Conservation (phyloP, 2,329 filamentous ascomycete species). For the Verticillium longisporum region DNA sequence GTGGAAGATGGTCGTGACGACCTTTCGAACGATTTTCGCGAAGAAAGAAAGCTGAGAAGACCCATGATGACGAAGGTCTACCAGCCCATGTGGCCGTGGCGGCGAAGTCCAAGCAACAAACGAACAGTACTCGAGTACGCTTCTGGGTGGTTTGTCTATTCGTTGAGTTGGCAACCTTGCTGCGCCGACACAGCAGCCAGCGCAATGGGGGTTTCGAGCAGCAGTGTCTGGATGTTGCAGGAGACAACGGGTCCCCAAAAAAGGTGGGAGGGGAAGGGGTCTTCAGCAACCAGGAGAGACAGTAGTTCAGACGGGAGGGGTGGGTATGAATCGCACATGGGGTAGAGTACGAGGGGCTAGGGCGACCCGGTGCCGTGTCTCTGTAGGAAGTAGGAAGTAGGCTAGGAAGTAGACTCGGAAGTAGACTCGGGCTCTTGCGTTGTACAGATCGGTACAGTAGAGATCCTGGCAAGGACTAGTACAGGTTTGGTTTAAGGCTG, state of each 20-base stretch:
- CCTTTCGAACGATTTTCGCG: conserved; percentile 16
- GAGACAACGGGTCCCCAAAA: not conserved
- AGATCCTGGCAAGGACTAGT: not conserved
- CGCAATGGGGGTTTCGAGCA: not conserved
- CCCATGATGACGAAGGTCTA: conserved; percentile 21
- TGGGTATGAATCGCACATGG: not conserved
- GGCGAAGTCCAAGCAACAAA: not conserved
- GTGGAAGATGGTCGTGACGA: conserved; percentile 6
- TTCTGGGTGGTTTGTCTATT: no score
- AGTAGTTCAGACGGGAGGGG: not conserved
- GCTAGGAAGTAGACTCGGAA: not conserved
- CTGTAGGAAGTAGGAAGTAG: not conserved
- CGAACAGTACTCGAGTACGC: no score
- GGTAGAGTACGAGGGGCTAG: not conserved
- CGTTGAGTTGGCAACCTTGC: not conserved
- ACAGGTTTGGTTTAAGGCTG: not conserved
- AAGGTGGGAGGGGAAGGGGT: not conserved
- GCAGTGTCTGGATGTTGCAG: not conserved
- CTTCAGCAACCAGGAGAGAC: not conserved
- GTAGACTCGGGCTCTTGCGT: not conserved
- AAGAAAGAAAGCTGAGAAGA: conserved; percentile 25
- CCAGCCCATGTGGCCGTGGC: conserved; percentile 5
- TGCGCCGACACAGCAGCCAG: not conserved
- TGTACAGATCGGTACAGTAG: not conserved
- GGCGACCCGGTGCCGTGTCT: not conserved